Conservation (phyloP, 2,329 filamentous ascomycete species). For the Lasiodiplodia gonubiensis region DNA sequence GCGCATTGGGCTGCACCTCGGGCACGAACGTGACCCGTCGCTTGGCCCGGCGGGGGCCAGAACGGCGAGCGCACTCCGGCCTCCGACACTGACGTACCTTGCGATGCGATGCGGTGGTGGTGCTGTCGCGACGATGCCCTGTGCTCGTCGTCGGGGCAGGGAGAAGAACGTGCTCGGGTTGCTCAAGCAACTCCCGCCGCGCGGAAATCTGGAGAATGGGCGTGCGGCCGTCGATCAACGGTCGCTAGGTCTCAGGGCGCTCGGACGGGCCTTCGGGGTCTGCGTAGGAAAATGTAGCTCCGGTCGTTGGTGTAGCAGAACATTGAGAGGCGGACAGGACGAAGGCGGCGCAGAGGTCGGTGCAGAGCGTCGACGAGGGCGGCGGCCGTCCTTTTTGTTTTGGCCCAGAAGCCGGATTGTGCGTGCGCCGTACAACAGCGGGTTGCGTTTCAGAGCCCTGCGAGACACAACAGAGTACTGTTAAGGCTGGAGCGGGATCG, state of each 20-base stretch:
- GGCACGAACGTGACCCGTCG: slow-evolving; percentile 10
- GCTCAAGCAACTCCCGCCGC: slow-evolving; percentile 24
- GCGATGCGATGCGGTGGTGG: background rate
- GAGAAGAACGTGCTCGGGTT: slow-evolving; percentile 27
- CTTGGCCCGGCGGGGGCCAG: background rate
- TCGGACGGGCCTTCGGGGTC: slow-evolving; percentile 23
- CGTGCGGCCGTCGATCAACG: slow-evolving; percentile 23
- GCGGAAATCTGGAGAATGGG: slow-evolving; percentile 25
- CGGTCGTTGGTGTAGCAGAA: slow-evolving; percentile 22
- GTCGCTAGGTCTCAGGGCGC: slow-evolving; percentile 23
- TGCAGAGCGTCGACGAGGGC: slow-evolving; percentile 8
- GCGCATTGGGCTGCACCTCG: slow-evolving; percentile 28
- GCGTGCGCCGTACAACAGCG: slow-evolving; percentile 17
- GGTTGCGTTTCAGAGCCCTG: slow-evolving; percentile 25
- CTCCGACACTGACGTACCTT: slow-evolving; percentile 16
- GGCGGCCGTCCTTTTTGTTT: slow-evolving; percentile 17
- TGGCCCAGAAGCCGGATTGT: background rate
- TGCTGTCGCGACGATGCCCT: slow-evolving; percentile 1
- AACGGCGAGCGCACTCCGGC: background rate
- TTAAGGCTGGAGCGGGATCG: slow-evolving; percentile 15
- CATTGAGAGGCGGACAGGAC: slow-evolving; percentile 24
- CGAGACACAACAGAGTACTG: background rate
- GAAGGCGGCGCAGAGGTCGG: background rate
- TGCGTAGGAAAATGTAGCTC: slow-evolving; percentile 29
- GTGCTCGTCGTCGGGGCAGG: slow-evolving; percentile 20